Evolutionary conservation across 805 yeast genomes (phyloP).

Genomic region (Starmera caribaea): DNA sequence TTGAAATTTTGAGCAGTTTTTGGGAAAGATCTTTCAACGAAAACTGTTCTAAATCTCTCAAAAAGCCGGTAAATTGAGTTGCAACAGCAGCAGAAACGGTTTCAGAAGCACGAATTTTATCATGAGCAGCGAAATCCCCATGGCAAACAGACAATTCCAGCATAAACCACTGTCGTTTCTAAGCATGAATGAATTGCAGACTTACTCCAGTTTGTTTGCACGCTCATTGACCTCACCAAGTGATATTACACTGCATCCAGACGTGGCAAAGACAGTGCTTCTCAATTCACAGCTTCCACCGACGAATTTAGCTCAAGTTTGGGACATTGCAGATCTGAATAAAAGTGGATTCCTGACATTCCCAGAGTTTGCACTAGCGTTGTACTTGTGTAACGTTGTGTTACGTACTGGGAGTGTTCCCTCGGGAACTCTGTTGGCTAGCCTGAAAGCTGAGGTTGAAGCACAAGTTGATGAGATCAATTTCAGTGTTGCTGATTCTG

Average conservation of each 20-base stretch:
- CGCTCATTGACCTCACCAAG: slow-evolving; percentile 46
- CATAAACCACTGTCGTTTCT: slow-evolving; percentile 62
- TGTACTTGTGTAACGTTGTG: slow-evolving; percentile 74
- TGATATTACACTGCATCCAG: slow-evolving; percentile 49
- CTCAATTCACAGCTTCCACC: slow-evolving; percentile 74
- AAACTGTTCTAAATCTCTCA: too few species aligned
- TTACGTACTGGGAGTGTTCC: slow-evolving; percentile 26
- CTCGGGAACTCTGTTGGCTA: too few species aligned
- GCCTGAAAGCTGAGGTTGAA: slow-evolving; percentile 68
- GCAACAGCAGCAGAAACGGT: too few species aligned
- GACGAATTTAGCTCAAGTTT: slow-evolving; percentile 68
- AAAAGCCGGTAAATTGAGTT: too few species aligned
- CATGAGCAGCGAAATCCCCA: too few species aligned
- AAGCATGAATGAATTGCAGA: slow-evolving; percentile 73
- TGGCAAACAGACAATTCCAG: too few species aligned
- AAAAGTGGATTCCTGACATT: slow-evolving; percentile 77
- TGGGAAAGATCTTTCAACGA: too few species aligned
- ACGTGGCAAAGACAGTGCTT: slow-evolving; percentile 67
- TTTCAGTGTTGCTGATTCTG: slow-evolving; percentile 54
- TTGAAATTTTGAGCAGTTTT: too few species aligned
- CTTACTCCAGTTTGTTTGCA: slow-evolving; percentile 50
- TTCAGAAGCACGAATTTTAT: too few species aligned
- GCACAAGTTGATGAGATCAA: slow-evolving; percentile 82
- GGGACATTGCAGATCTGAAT: slow-evolving; percentile 85
- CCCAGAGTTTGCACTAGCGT: slow-evolving; percentile 90